Evolutionary conservation across 331 rosid species (phyloP), one percentile per base, ranked within the genome.

Genomic region (Spiraea crenata): DNA sequence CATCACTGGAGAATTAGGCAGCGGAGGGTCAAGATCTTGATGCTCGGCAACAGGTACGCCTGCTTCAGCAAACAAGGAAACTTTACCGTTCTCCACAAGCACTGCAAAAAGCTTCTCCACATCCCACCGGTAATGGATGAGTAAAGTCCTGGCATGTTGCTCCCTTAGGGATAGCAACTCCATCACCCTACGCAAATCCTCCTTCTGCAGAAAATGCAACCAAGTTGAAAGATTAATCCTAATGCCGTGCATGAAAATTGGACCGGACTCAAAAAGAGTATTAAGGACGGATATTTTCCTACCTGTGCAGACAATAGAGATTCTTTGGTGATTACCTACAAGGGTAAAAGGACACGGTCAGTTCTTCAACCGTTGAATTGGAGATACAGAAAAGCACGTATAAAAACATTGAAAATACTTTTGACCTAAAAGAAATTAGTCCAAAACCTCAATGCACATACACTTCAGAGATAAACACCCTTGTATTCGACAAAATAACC

Each of bases 141-240:
- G 99, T 68, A 95, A 70, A 3, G 95, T 89, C 34, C 97, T 90
- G n/a, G 99, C 96, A 78, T 95, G 97, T 55, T 88, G 88, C 80
- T 89, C 91, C 74, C 80, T 85, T 70, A 95, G 71, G 4, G 90
- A 91, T 11, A 95, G 82, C 87, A 87, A 57, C 8, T 91, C 96
- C 96, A 86, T 89, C 42, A 95, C 96, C 81, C 85, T 77, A 46
- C 89, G 92, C 83, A 95, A 86, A 76, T 95, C 99, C 83, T 86
- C 97, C 70, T 47, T 87, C 96, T 95, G 79, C 77, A 83, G 15
- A 9, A 3, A 75, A 82, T 25, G 60, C 56, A 40, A 45, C 69
- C 19, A 57, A 19, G 46, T 47, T 63, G 75, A 69, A 77, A 79
- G 52, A 47, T 75, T 71, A 79, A 70, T 49, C 64, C 49, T 65